phyloP scores from a whole-genome alignment of 176 grass and related monocot genomes.

The Zoysia japonica region DNA sequence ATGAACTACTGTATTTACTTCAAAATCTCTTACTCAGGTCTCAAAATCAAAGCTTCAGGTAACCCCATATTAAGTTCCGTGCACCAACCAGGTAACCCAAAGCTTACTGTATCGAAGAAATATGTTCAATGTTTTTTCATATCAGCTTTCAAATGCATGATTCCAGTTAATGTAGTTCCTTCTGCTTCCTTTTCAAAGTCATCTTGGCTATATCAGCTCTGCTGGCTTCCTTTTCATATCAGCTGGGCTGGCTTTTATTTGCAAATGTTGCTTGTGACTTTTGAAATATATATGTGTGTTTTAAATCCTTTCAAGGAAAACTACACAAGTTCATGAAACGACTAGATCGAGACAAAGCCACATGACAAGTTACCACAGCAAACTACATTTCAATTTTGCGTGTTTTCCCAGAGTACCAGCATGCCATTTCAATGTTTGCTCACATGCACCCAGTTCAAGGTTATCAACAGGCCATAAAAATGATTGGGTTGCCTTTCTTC shows the following conservation, averaged over 20 bases:
- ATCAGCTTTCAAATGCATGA: background rate
- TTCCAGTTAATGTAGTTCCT: background rate
- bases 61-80: background rate
- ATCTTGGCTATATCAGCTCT: background rate
- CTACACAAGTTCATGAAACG: no score
- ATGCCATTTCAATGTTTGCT: background rate
- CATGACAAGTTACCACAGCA: background rate
- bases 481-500: background rate
- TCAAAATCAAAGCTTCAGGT: background rate
- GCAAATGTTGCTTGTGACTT: background rate
- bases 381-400: background rate
- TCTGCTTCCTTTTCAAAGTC: background rate
- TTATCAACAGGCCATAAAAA: background rate
- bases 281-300: background rate
- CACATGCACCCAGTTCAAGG: background rate
- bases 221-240: background rate
- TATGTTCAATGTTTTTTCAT: background rate
- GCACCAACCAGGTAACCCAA: background rate
- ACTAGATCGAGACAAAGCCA: no score
- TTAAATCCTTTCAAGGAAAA: background rate
- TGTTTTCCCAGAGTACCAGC: background rate
- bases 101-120: background rate
- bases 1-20: background rate
- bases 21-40: background rate
- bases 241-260: background rate